Evolutionary conservation across 2,329 filamentous ascomycete genomes (phyloP).

Genomic region (Fusarium tricinctum): DNA sequence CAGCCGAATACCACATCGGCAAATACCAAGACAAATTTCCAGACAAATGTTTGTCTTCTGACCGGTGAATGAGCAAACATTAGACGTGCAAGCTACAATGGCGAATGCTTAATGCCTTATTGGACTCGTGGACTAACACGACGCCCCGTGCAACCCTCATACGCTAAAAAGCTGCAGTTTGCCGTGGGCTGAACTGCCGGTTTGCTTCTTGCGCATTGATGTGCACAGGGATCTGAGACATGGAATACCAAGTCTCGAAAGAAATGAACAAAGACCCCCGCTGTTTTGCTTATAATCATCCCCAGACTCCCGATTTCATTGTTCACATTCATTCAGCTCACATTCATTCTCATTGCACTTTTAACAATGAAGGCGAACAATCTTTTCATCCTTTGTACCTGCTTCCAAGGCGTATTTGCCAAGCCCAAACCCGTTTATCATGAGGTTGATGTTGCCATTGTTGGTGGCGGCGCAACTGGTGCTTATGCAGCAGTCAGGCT

Average conservation of each 20-base stretch:
- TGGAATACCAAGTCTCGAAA: neutral
- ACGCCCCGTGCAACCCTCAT: neutral
- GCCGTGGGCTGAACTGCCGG: neutral
- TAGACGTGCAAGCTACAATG: neutral
- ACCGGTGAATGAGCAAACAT: neutral
- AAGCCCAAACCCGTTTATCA: neutral
- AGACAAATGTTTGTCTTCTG: neutral
- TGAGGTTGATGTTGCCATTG: conserved; percentile 37
- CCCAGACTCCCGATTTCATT: neutral
- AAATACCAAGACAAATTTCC: neutral
- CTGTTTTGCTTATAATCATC: neutral
- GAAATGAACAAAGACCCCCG: neutral
- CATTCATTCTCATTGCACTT: neutral
- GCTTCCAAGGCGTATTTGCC: neutral
- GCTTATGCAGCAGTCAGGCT: conserved; percentile 41
- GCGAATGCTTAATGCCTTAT: neutral
- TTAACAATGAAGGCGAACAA: neutral
- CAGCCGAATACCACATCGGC: conserved; percentile 14
- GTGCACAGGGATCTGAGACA: neutral
- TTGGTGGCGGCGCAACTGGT: conserved; percentile 39
- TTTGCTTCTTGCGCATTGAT: neutral
- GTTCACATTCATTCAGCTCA: neutral
- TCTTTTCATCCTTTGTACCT: neutral
- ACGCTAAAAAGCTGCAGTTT: neutral
- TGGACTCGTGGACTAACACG: neutral